Evolutionary conservation across 257 asterid genomes (phyloP).

Genomic region (Cinchona pubescens): DNA sequence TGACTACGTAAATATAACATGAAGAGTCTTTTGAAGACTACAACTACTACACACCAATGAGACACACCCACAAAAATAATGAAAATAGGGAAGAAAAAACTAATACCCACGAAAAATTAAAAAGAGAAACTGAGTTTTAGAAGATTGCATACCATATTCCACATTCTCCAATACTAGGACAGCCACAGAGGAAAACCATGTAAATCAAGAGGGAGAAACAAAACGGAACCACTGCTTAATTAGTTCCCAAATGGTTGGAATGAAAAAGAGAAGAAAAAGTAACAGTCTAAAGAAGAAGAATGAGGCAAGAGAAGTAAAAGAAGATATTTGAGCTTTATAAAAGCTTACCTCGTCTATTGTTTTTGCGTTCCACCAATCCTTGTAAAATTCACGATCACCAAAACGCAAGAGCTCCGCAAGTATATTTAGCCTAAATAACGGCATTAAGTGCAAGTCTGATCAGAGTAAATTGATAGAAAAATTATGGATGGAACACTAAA

Average conservation of each 20-base stretch:
- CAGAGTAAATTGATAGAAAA: slow-evolving; percentile 26
- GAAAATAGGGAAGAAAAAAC: not conserved
- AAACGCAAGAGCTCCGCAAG: slow-evolving; percentile 88
- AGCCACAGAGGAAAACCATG: slow-evolving; percentile 31
- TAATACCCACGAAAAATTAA: not conserved
- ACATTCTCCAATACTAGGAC: slow-evolving; percentile 97
- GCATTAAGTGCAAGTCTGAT: slow-evolving; percentile 35
- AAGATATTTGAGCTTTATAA: not conserved
- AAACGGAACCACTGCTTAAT: slow-evolving; percentile 5
- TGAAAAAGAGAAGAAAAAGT: not conserved
- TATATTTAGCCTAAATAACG: slow-evolving; percentile 84
- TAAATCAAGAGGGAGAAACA: slow-evolving; percentile 16
- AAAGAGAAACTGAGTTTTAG: not conserved
- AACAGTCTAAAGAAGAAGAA: not conserved
- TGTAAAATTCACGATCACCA: slow-evolving; percentile 98
- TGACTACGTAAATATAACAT: not conserved
- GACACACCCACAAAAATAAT: not conserved
- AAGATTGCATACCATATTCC: slow-evolving; percentile 86
- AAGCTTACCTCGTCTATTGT: slow-evolving; percentile 85
- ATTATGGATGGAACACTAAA: not conserved
- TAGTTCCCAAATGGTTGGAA: slow-evolving; percentile 6
- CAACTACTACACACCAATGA: not conserved
- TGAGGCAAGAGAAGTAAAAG: not conserved
- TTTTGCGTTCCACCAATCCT: slow-evolving; percentile 99
- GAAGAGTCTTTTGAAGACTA: not conserved